Evolutionary conservation across 768 basidiomycete genomes (phyloP).

Genomic region (Myochromella boudieri): DNA sequence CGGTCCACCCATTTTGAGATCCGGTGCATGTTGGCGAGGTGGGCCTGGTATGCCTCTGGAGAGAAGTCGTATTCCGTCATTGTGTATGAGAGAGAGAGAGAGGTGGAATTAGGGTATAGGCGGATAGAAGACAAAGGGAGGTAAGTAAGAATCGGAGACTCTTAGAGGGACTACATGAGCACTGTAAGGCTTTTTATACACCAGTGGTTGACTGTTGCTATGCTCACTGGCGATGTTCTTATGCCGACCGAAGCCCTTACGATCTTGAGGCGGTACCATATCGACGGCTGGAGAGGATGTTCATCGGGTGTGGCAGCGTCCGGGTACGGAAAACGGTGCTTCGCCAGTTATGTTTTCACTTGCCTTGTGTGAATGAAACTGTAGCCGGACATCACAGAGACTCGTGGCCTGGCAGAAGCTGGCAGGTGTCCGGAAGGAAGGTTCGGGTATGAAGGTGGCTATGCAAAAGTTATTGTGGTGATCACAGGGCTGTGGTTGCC

Average conservation of each 20-base stretch:
- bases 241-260: conserved; percentile 10
- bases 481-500: no score
- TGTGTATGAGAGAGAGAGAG: background rate
- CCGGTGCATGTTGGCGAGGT: conserved; percentile 19
- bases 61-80: conserved; percentile 27
- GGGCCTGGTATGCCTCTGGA: conserved; percentile 20
- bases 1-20: conserved; percentile 20
- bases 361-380: no score
- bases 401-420: no score
- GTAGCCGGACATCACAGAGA: no score
- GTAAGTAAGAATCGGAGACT: conserved; percentile 1
- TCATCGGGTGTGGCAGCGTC: no score
- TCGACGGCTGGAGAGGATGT: no score
- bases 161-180: background rate
- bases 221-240: conserved; percentile 5
- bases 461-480: no score
- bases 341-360: no score
- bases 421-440: no score
- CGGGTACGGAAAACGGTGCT: no score
- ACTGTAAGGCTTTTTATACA: conserved; percentile 6
- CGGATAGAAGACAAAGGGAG: background rate
- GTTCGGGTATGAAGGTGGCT: no score
- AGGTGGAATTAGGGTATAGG: background rate
- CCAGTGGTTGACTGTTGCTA: conserved; percentile 8
- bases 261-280: conserved; percentile 9